phyloP scores from a whole-genome alignment of 164 flowering plant genomes.

The Saururus chinensis region DNA sequence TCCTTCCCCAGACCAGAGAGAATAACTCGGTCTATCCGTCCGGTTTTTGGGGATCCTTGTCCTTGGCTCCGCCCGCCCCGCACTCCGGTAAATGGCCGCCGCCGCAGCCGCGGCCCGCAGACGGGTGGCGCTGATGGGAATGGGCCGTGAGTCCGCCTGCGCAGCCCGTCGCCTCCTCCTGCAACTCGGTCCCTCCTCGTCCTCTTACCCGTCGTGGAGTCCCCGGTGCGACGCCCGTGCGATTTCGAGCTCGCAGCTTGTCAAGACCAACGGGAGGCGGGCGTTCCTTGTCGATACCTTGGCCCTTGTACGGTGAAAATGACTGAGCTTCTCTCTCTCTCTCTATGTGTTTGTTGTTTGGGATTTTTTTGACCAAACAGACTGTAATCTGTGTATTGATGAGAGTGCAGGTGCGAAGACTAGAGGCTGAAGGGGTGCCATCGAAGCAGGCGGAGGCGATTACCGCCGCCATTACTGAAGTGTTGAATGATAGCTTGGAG shows the following conservation, averaged over 20 bases:
- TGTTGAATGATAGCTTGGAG: conserved; percentile 68
- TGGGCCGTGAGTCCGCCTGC: not conserved
- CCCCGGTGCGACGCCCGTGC: too few relatives aligned
- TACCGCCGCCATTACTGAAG: conserved; percentile 64
- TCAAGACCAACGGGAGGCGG: conserved; percentile 35
- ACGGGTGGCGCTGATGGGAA: not conserved
- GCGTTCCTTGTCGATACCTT: conserved; percentile 74
- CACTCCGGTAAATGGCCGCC: not conserved
- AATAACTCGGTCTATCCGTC: too few relatives aligned
- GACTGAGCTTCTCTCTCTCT: not conserved
- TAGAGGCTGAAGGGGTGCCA: conserved; percentile 69
- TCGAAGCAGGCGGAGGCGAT: conserved; percentile 82
- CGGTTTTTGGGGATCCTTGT: too few relatives aligned
- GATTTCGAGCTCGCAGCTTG: conserved; percentile 35
- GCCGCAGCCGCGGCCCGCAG: not conserved
- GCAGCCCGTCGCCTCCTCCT: not conserved
- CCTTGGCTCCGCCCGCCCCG: too few relatives aligned
- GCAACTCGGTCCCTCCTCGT: not conserved
- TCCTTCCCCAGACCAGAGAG: too few relatives aligned
- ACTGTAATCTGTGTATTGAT: not conserved
- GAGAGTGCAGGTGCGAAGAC: conserved; percentile 43
- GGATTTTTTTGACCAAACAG: not conserved
- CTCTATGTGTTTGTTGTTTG: conserved; percentile 1
- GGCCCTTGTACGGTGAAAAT: conserved; percentile 34
- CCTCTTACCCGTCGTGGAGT: conserved; percentile 7